A percentile compares a stretch with the other conserved stretches of the same genome.
These are phyloP conservation scores for Rhododendron mucronatum DNA, from an alignment of 148 eudicot species.

Conservation along the genomic window DNA sequence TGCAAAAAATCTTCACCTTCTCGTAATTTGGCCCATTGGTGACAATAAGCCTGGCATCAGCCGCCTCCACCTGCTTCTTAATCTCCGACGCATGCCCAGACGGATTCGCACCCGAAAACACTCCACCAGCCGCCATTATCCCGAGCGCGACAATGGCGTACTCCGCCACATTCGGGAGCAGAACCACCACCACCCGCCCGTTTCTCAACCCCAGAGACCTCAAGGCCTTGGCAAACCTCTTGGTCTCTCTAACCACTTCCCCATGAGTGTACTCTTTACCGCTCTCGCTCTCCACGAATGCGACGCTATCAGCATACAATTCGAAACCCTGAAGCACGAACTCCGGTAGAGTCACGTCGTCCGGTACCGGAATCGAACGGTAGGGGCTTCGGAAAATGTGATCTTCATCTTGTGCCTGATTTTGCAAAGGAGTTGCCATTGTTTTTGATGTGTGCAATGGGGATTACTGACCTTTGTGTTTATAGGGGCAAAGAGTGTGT, in stretches of 20 bases:
- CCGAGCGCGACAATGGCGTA: conserved; percentile 86
- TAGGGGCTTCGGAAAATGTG: conserved; percentile 60
- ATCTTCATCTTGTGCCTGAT: conserved; percentile 29
- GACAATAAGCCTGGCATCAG: conserved; percentile 86
- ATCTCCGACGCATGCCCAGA: conserved; percentile 61
- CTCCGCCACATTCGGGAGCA: conserved; percentile 79
- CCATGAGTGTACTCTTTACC: conserved; percentile 66
- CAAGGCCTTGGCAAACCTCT: conserved; percentile 83
- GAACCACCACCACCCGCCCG: conserved; percentile 74
- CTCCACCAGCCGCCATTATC: conserved; percentile 86
- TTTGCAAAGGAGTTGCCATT: conserved; percentile 32
- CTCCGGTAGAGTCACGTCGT: conserved; percentile 59
- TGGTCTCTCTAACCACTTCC: conserved; percentile 53
- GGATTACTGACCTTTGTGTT: not conserved
- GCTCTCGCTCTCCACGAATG: conserved; percentile 61
- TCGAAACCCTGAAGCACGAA: conserved; percentile 73
- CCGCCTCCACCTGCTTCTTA: conserved; percentile 68
- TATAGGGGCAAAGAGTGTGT: not conserved
- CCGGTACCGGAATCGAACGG: conserved; percentile 52
- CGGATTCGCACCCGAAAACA: conserved; percentile 89
- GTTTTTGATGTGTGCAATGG: conserved; percentile 4
- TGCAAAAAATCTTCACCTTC: conserved; percentile 33
- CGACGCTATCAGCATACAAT: conserved; percentile 58
- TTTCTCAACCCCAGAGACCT: conserved; percentile 85
- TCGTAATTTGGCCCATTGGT: conserved; percentile 55